Conservation (phyloP, 495 filamentous ascomycete species). For the Aspergillus ostianus region DNA sequence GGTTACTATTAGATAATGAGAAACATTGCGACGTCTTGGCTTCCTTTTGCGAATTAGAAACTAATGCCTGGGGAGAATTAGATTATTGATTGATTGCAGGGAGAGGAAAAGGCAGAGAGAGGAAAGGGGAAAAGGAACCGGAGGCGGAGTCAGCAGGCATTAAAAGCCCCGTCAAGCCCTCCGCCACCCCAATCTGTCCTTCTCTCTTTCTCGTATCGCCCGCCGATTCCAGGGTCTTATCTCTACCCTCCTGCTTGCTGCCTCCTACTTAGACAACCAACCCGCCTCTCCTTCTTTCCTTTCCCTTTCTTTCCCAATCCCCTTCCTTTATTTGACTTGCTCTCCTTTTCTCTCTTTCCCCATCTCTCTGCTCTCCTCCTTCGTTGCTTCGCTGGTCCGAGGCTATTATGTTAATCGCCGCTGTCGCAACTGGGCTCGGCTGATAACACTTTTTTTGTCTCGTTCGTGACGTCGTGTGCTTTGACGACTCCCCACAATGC, state of each 20-base stretch:
- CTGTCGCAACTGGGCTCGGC: slow-evolving; percentile 17
- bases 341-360: slow-evolving; percentile 7
- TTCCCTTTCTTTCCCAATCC: too few relatives aligned
- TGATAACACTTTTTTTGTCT: slow-evolving; percentile 16
- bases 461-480: slow-evolving; percentile 14
- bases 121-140: background rate
- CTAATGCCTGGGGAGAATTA: too few relatives aligned
- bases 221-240: background rate
- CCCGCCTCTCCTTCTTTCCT: slow-evolving; percentile 2
- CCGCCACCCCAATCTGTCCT: too few relatives aligned
- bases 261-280: background rate
- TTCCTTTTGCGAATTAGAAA: background rate
- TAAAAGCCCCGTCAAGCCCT: too few relatives aligned
- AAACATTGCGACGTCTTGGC: background rate
- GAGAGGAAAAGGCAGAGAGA: too few relatives aligned
- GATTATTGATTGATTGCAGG: too few relatives aligned
- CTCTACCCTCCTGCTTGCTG: too few relatives aligned
- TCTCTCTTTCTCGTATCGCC: too few relatives aligned
- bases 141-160: background rate
- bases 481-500: slow-evolving; percentile 13
- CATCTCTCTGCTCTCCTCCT: slow-evolving; percentile 3
- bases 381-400: slow-evolving; percentile 15
- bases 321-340: slow-evolving; percentile 4
- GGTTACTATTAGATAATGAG: background rate
- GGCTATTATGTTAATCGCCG: slow-evolving; percentile 30